Evolutionary conservation across 1,284 basidiomycete genomes (phyloP).

Genomic region (Erythrobasidium hasegawianum): DNA sequence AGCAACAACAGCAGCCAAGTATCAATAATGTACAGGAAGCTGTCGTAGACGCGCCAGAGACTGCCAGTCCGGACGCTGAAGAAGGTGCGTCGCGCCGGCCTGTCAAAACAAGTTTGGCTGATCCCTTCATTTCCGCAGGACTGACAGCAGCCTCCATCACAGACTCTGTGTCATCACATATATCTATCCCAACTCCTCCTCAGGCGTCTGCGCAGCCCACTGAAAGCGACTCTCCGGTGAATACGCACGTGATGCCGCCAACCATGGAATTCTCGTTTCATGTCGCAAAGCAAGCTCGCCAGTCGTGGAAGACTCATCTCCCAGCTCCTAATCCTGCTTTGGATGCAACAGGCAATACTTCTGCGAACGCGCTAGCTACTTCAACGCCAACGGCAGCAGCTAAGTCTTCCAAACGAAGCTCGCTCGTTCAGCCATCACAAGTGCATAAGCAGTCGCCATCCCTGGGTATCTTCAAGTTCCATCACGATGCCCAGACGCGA

Average conservation of each 20-base stretch:
- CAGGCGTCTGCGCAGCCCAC: background rate
- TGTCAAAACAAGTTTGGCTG: background rate
- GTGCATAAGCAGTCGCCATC: constrained; percentile 7
- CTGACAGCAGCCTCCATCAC: background rate
- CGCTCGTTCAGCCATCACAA: background rate
- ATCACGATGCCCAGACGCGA: constrained; percentile 88
- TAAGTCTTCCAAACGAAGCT: background rate
- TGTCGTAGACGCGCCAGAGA: no score
- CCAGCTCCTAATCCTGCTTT: background rate
- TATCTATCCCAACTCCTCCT: background rate
- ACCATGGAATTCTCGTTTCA: constrained; percentile 30
- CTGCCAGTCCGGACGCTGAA: no score
- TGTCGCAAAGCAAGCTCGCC: constrained; percentile 3
- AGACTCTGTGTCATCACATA: background rate
- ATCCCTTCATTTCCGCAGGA: background rate
- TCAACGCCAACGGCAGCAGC: constrained; percentile 3
- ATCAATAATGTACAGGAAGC: no score
- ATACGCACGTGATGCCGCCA: background rate
- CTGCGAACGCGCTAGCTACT: background rate
- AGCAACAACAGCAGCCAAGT: no score
- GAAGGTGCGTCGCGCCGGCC: background rate
- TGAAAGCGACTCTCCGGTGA: background rate
- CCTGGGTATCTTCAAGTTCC: constrained; percentile 53
- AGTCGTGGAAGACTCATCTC: background rate
- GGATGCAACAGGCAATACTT: background rate